Evolutionary conservation across 179 eudicot genomes (phyloP).

Genomic region (Drosera spatulata): DNA sequence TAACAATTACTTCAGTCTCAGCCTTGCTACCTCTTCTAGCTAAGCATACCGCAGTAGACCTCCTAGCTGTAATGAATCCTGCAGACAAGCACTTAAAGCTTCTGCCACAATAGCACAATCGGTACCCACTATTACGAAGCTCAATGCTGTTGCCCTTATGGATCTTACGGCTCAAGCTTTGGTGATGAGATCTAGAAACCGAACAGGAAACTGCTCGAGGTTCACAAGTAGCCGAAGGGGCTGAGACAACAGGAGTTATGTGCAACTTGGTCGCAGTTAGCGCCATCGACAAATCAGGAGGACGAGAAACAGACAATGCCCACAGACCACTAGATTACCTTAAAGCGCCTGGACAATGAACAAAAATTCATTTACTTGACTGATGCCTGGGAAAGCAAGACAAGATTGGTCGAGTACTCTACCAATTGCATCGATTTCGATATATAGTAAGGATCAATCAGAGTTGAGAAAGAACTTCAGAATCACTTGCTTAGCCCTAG

Average conservation of each 20-base stretch:
- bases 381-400: too few relatives aligned
- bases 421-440: too few relatives aligned
- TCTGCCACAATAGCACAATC: conserved; percentile 20
- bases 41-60: conserved; percentile 35
- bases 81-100: conserved; percentile 25
- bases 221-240: conserved; percentile 23
- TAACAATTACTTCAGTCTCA: conserved; percentile 31
- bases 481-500: too few relatives aligned
- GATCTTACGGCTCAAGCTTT: conserved; percentile 15
- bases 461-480: too few relatives aligned
- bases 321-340: too few relatives aligned
- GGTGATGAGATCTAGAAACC: conserved; percentile 33
- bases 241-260: conserved; percentile 13
- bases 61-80: conserved; percentile 20
- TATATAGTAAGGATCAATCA: too few relatives aligned
- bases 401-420: too few relatives aligned
- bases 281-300: conserved; percentile 23
- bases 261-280: conserved; percentile 19
- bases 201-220: conserved; percentile 34
- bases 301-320: background rate
- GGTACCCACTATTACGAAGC: conserved; percentile 22
- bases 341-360: too few relatives aligned
- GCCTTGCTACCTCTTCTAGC: conserved; percentile 35
- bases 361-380: too few relatives aligned
- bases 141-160: conserved; percentile 19